These are phyloP conservation scores for Neofusicoccum ribis DNA, from an alignment of 2,329 filamentous ascomycete genomes.

Conservation along the genomic window DNA sequence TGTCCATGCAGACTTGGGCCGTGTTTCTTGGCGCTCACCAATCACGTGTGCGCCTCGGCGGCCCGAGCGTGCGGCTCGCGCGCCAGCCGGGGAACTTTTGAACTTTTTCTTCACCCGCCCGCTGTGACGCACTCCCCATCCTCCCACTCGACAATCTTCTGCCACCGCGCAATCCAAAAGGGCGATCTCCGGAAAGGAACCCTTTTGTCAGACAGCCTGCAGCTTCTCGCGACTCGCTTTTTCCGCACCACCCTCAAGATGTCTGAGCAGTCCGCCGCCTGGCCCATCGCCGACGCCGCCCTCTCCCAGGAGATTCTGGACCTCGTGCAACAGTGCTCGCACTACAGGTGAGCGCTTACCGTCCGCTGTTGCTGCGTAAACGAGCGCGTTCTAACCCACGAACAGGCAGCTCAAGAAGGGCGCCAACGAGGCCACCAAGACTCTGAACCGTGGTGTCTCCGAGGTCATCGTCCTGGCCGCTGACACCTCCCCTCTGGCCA, in stretches of 20 bases:
- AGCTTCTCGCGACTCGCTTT: neutral
- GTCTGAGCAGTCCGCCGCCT: constrained; percentile 26
- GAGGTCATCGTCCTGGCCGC: constrained; percentile 89
- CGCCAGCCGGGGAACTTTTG: constrained; percentile 3
- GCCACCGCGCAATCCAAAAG: constrained; percentile 30
- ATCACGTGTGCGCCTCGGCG: neutral
- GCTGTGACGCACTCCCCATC: neutral
- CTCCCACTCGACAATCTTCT: neutral
- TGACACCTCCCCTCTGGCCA: constrained; percentile 83
- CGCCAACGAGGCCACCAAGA: constrained; percentile 77
- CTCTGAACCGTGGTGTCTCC: constrained; percentile 84
- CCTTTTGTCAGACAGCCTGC: constrained; percentile 32
- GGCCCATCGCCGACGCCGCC: constrained; percentile 49
- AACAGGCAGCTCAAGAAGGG: constrained; percentile 77
- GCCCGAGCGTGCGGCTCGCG: neutral
- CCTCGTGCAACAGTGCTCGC: constrained; percentile 21
- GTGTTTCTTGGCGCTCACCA: constrained; percentile 1
- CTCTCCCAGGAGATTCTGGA: constrained; percentile 50
- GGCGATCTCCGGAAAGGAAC: constrained; percentile 48
- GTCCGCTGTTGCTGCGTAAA: neutral
- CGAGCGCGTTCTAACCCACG: constrained; percentile 19
- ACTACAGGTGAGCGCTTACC: constrained; percentile 27
- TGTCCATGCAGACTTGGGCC: constrained; percentile 17
- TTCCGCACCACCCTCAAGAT: constrained; percentile 17
- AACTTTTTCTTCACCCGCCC: neutral